Percentiles rank a stretch among this genome's conserved stretches.
phyloP scores from a whole-genome alignment of 2,329 filamentous ascomycete species.

The Colletotrichum coccodes region DNA sequence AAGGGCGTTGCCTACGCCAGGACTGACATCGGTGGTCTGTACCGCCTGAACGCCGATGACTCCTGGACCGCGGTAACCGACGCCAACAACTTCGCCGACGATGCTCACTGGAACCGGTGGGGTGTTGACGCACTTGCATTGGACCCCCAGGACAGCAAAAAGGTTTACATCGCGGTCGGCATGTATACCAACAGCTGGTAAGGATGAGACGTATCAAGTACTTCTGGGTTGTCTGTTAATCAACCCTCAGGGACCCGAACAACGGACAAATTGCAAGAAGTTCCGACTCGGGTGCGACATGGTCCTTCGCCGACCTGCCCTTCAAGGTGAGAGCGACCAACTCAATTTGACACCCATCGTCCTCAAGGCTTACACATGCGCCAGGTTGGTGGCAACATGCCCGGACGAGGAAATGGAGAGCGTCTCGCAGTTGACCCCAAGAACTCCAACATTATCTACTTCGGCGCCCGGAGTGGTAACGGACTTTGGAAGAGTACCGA shows the following conservation, averaged over 20 bases:
- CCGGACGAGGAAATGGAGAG: constrained; percentile 68
- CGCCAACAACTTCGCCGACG: constrained; percentile 46
- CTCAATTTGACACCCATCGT: rapidly evolving
- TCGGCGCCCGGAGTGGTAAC: constrained; percentile 67
- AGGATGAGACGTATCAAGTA: not conserved
- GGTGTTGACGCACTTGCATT: constrained; percentile 67
- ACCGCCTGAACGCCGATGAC: constrained; percentile 64
- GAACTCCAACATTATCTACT: constrained; percentile 66
- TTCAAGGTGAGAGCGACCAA: constrained; percentile 54
- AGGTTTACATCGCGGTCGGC: constrained; percentile 64
- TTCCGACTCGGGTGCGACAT: constrained; percentile 63
- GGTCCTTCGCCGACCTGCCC: constrained; percentile 57
- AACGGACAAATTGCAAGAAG: constrained; percentile 66
- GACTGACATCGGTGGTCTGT: constrained; percentile 68
- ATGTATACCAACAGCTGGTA: constrained; percentile 68
- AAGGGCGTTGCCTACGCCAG: constrained; percentile 65
- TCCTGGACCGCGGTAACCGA: constrained; percentile 65
- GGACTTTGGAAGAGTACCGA: constrained; percentile 69
- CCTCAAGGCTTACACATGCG: not conserved
- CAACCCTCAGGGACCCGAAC: constrained; percentile 57
- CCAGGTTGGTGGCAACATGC: constrained; percentile 68
- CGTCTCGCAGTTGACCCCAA: constrained; percentile 68
- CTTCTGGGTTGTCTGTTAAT: not conserved
- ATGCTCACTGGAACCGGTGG: constrained; percentile 63
- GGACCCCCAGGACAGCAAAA: constrained; percentile 62